Conservation (phyloP, 106 monocot species). For the Dendrobium nobile region DNA sequence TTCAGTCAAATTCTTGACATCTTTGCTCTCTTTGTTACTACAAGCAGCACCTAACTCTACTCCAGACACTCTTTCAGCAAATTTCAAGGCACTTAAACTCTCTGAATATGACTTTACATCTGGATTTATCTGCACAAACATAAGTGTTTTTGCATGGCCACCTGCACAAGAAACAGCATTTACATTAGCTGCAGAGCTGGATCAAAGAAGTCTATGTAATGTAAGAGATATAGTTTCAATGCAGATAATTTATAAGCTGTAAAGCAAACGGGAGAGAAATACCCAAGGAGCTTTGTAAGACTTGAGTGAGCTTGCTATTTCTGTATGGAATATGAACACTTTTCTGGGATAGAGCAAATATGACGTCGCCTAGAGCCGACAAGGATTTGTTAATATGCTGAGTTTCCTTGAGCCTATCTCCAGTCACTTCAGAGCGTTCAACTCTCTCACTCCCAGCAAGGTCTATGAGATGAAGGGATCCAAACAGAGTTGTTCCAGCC, state of each 20-base stretch:
- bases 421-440: constrained; percentile 75
- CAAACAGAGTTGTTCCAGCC: constrained; percentile 34
- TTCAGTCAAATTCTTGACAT: constrained; percentile 46
- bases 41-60: constrained; percentile 63
- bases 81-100: constrained; percentile 68
- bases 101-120: constrained; percentile 60
- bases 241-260: not conserved
- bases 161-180: constrained; percentile 34
- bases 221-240: not conserved
- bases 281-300: constrained; percentile 81
- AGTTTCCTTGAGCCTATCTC: constrained; percentile 81
- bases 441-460: constrained; percentile 93
- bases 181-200: not conserved
- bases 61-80: constrained; percentile 79
- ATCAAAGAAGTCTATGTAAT: not conserved
- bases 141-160: constrained; percentile 73
- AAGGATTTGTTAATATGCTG: constrained; percentile 87
- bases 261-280: not conserved
- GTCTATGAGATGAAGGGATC: constrained; percentile 70
- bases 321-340: constrained; percentile 72
- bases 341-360: constrained; percentile 73
- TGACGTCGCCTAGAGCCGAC: constrained; percentile 84
- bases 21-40: constrained; percentile 64
- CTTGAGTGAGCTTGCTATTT: constrained; percentile 89
- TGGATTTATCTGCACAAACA: constrained; percentile 84